Evolutionary conservation across 2,329 filamentous ascomycete genomes (phyloP).

Genomic region (Beauveria rudraprayagi): DNA sequence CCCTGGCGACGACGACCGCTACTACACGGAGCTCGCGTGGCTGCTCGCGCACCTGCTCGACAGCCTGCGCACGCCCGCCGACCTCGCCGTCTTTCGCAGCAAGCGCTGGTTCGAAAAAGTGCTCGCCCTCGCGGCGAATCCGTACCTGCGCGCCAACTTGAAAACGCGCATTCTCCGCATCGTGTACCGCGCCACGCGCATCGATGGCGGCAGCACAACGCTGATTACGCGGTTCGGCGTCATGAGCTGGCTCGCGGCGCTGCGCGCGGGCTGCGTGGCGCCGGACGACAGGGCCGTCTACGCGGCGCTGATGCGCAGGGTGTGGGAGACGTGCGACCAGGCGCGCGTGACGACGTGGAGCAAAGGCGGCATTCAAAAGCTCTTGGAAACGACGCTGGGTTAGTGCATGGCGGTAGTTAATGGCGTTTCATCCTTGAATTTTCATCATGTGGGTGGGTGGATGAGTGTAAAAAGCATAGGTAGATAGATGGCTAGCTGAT

Average conservation of each 20-base stretch:
- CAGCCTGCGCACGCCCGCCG: slow-evolving; percentile 50
- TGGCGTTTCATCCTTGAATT: neutral
- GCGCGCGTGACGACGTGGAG: slow-evolving; percentile 62
- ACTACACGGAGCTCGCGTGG: slow-evolving; percentile 68
- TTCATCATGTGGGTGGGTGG: no score
- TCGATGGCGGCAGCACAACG: slow-evolving; percentile 69
- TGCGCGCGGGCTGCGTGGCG: slow-evolving; percentile 36
- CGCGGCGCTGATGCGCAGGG: slow-evolving; percentile 45
- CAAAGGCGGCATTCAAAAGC: slow-evolving; percentile 34
- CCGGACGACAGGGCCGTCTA: slow-evolving; percentile 41
- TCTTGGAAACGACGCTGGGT: slow-evolving; percentile 16
- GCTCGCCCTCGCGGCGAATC: slow-evolving; percentile 59
- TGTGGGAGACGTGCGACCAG: slow-evolving; percentile 59
- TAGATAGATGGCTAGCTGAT: neutral
- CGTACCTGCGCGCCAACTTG: slow-evolving; percentile 51
- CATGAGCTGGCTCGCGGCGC: slow-evolving; percentile 65
- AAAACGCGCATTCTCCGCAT: slow-evolving; percentile 54
- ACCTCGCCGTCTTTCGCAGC: slow-evolving; percentile 54
- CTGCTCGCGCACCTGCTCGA: slow-evolving; percentile 63
- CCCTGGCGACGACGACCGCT: slow-evolving; percentile 63
- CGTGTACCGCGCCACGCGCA: slow-evolving; percentile 57
- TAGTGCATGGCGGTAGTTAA: neutral
- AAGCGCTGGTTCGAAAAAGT: slow-evolving; percentile 67
- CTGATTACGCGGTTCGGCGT: slow-evolving; percentile 69
- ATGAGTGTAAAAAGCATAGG: neutral